These are phyloP conservation scores for Escovopsis sp. DNA, from an alignment of 2,329 filamentous ascomycete genomes.

Conservation along the genomic window DNA sequence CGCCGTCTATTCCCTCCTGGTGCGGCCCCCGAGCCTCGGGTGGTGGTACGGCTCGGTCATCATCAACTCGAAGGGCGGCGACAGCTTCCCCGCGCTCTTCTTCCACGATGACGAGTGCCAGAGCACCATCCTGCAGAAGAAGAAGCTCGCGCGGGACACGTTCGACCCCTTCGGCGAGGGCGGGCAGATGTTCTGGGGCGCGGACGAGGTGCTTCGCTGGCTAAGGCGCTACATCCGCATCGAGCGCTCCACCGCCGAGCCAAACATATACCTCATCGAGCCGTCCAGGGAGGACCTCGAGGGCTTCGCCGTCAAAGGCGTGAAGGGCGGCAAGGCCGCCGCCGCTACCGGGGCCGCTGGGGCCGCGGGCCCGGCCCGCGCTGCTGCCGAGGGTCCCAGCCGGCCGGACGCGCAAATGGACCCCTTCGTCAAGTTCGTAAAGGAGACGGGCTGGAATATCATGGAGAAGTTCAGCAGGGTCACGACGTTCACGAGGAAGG, in stretches of 20 bases:
- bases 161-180: slow-evolving; percentile 83
- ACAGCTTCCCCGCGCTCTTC: slow-evolving; percentile 89
- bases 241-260: slow-evolving; percentile 72
- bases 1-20: slow-evolving; percentile 78
- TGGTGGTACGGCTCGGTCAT: slow-evolving; percentile 98
- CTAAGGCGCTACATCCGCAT: slow-evolving; percentile 69
- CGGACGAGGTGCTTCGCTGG: slow-evolving; percentile 89
- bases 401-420: slow-evolving; percentile 66
- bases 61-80: slow-evolving; percentile 79
- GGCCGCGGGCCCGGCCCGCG: slow-evolving; percentile 23
- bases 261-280: slow-evolving; percentile 82
- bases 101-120: slow-evolving; percentile 97
- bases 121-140: slow-evolving; percentile 87
- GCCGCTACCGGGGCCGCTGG: slow-evolving; percentile 9
- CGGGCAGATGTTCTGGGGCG: slow-evolving; percentile 92
- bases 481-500: slow-evolving; percentile 84
- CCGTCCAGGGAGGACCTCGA: slow-evolving; percentile 72
- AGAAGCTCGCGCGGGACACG: slow-evolving; percentile 64
- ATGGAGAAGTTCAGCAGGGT: slow-evolving; percentile 96
- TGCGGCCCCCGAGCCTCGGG: slow-evolving; percentile 81
- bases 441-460: slow-evolving; percentile 91
- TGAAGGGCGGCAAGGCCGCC: slow-evolving; percentile 21
- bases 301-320: slow-evolving; percentile 53
- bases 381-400: slow-evolving; percentile 22
- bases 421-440: slow-evolving; percentile 81